Evolutionary conservation across 208 protist species (phyloP), one percentile per base, ranked within the genome.

Genomic region (Jaenimonas drosophilae): DNA sequence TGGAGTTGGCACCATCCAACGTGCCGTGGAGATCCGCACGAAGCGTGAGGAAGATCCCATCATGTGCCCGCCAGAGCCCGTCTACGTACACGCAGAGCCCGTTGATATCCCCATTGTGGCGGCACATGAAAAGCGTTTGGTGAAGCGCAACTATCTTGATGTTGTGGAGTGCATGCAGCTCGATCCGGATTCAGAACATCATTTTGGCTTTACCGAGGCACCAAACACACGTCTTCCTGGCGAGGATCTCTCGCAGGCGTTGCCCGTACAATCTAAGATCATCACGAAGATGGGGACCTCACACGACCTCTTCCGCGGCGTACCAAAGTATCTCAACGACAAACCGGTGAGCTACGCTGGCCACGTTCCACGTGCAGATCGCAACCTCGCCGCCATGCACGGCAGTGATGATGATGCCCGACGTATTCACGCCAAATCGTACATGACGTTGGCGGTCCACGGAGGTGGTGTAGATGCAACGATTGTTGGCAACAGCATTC

Each of bases 361-460:
- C 0, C 70, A 92, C 61, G 59, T 85, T 21, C 76, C 76, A 3
- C 24, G 45, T 20, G 21, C 70, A 7, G 53, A 63, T 2, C 51
- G 49, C 33, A 92, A 88, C 58, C 31, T 76, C 0, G 39, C 43
- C 2, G 28, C 48, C 14, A 65, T 79, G 7, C 65, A 66, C 29
- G 65, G 79, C 45, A 69, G 71, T 31, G 51, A 78, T n/a, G 78
- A 82, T 49, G n/a, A n/a, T n/a, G 53, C 65, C 2, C 56, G 87
- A 11, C 48, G 79, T 0, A 20, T 67, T 29, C 93, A 74, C 40
- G 76, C 87, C 43, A 96, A 93, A 47, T 88, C 86, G 4, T 81
- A 64, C 63, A 87, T 96, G 80, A 94, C 86, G 3, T 65, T 91
- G 14, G 79, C 88, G 7, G 63, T 74, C 28, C 84, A 94, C 50